These are phyloP conservation scores for Colletotrichum australisinense DNA, from an alignment of 2,329 filamentous ascomycete genomes.

Conservation along the genomic window DNA sequence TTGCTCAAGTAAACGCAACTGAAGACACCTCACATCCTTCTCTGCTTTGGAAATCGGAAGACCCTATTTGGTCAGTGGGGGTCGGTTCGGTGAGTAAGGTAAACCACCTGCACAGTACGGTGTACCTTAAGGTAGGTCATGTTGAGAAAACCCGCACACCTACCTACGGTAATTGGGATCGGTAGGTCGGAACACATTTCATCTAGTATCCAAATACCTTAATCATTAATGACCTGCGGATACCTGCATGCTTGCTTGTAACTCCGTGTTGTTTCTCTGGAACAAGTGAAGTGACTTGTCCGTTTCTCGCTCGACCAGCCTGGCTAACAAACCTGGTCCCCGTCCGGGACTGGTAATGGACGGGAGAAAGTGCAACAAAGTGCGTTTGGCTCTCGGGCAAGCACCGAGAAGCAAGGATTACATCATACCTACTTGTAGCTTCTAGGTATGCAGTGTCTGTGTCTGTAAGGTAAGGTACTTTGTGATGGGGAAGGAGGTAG, in stretches of 20 bases:
- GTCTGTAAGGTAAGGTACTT: no score
- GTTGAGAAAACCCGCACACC: not conserved
- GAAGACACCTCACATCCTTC: not conserved
- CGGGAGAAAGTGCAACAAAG: not conserved
- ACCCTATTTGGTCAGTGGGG: not conserved
- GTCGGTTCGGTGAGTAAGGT: not conserved
- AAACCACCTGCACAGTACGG: no score
- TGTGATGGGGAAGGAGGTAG: not conserved
- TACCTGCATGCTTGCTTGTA: not conserved
- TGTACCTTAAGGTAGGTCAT: no score
- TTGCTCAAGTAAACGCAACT: not conserved
- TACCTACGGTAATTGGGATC: not conserved
- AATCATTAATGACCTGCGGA: not conserved
- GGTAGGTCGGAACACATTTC: not conserved
- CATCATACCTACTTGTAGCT: constrained; percentile 17
- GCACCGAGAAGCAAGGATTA: constrained; percentile 31
- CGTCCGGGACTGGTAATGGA: not conserved
- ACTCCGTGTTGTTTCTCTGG: not conserved
- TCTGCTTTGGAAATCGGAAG: not conserved
- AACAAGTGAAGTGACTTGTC: not conserved
- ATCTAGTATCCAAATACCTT: not conserved
- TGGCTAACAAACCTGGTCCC: not conserved
- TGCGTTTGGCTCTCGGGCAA: constrained; percentile 22
- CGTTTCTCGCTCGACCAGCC: not conserved
- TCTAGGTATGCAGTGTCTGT: no score